Conservation (phyloP, 495 filamentous ascomycete genomes). For the Penicillium samsonianum region DNA sequence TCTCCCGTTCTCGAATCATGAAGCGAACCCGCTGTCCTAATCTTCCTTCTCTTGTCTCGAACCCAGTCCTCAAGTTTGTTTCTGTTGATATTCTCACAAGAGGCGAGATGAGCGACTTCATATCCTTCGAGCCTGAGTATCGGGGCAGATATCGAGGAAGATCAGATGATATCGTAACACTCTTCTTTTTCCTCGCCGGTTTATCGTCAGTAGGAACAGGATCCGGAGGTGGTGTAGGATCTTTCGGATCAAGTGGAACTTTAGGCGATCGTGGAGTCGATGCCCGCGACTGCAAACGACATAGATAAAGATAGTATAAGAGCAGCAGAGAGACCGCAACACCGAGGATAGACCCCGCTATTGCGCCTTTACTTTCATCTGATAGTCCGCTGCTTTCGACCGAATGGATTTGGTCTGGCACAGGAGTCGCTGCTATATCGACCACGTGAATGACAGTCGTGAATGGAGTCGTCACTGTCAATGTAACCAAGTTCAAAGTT, state of each 20-base stretch:
- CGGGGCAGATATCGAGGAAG: conserved; percentile 1
- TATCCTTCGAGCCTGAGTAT: background rate
- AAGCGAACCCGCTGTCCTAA: background rate
- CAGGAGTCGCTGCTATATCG: background rate
- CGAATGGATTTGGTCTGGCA: background rate
- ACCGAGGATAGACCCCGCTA: conserved; percentile 4
- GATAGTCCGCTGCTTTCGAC: background rate
- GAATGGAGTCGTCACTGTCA: background rate
- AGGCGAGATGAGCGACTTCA: background rate
- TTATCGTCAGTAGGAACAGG: background rate
- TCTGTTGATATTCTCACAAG: background rate
- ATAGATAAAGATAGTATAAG: conserved; percentile 3
- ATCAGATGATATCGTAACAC: conserved; percentile 6
- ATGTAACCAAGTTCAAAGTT: background rate
- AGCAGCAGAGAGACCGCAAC: background rate
- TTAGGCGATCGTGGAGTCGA: background rate
- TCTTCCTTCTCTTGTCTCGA: background rate
- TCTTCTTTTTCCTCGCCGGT: background rate
- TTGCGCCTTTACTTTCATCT: background rate
- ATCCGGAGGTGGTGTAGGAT: background rate
- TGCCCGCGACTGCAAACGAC: background rate
- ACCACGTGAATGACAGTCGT: background rate
- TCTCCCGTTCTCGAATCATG: background rate
- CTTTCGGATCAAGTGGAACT: background rate
- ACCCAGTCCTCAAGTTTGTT: background rate